phyloP scores from a whole-genome alignment of 306 rosid species.

The Castanea sativa region DNA sequence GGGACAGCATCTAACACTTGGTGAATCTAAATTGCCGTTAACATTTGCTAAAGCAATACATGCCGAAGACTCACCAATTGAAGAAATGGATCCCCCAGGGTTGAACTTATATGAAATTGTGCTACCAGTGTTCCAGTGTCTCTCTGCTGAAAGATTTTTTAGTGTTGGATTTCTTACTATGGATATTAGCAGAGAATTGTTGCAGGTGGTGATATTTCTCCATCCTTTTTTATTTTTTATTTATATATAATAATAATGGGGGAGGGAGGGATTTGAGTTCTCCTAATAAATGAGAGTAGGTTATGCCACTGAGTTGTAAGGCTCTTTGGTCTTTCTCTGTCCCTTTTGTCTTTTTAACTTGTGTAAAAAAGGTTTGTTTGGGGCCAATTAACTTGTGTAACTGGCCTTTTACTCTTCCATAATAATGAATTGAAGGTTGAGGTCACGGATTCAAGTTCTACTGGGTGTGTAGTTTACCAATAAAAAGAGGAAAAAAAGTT shows the following conservation, averaged over 20 bases:
- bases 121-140: slow-evolving; percentile 81
- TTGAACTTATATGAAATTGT: slow-evolving; percentile 70
- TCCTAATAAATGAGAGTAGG: too few relatives aligned
- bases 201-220: slow-evolving; percentile 61
- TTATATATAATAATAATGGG: too few relatives aligned
- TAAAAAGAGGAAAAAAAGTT: too few relatives aligned
- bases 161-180: slow-evolving; percentile 56
- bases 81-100: slow-evolving; percentile 48
- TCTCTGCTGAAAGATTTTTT: slow-evolving; percentile 64
- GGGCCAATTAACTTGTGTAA: neutral
- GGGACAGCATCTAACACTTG: slow-evolving; percentile 51
- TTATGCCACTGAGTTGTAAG: too few relatives aligned
- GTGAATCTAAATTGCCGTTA: slow-evolving; percentile 51
- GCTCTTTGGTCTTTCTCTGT: slow-evolving; percentile 6
- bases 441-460: too few relatives aligned
- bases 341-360: slow-evolving; percentile 16
- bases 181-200: slow-evolving; percentile 75
- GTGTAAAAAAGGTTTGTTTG: neutral
- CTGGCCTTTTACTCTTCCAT: too few relatives aligned
- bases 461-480: too few relatives aligned
- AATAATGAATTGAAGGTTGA: too few relatives aligned
- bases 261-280: too few relatives aligned
- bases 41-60: slow-evolving; percentile 37
- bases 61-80: slow-evolving; percentile 39
- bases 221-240: neutral